phyloP scores from a whole-genome alignment of 371 early-diverging fungal species.

The Dichotomocladium elegans region DNA sequence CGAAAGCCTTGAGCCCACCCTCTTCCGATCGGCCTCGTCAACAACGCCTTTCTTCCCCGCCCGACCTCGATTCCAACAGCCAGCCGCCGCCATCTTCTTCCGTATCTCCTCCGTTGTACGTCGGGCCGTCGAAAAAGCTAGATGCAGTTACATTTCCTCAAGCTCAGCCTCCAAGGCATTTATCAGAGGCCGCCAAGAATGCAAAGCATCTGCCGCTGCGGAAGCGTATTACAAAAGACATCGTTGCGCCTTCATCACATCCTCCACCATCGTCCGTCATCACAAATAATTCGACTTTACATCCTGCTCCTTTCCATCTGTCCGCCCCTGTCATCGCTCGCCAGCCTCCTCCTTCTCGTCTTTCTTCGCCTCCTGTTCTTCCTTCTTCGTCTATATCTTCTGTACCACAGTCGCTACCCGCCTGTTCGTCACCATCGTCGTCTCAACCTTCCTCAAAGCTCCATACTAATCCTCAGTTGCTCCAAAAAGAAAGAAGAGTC shows the following conservation, averaged over 20 bases:
- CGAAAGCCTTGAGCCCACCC: neutral
- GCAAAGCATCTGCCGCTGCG: constrained; percentile 23
- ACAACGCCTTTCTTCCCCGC: constrained; percentile 1
- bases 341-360: too few species aligned
- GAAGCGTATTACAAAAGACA: constrained; percentile 23
- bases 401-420: neutral
- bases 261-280: too few species aligned
- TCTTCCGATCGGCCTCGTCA: neutral
- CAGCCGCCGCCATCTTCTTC: constrained; percentile 1
- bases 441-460: too few species aligned
- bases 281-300: too few species aligned
- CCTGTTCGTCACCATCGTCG: constrained; percentile 1
- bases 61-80: neutral
- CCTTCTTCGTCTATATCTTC: neutral
- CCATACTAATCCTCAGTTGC: too few species aligned
- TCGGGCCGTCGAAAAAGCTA: neutral
- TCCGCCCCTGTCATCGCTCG: too few species aligned
- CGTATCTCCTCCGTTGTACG: neutral
- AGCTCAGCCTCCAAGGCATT: neutral
- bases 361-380: constrained; percentile 2
- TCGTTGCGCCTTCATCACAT: neutral
- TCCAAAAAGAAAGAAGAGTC: constrained; percentile 5
- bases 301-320: too few species aligned
- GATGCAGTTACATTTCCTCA: neutral
- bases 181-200: constrained; percentile 1